Percentiles rank a stretch among this genome's conserved stretches.
phyloP scores from a whole-genome alignment of 2,329 filamentous ascomycete genomes.

The Dactylella cylindrospora region DNA sequence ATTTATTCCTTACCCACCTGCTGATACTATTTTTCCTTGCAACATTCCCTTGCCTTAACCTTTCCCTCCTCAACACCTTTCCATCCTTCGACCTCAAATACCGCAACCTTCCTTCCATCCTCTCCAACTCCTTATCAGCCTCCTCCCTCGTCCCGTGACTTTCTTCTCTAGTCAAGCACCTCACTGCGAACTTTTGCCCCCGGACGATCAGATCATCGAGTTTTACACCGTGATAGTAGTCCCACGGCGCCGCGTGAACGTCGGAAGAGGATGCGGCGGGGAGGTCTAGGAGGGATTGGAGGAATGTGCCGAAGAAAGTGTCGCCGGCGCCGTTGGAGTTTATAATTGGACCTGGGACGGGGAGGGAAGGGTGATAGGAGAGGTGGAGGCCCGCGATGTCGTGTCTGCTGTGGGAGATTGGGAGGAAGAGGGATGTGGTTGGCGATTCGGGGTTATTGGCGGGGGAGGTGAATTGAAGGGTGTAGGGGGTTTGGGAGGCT shows the following conservation, averaged over 20 bases:
- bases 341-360: neutral
- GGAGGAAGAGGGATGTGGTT: neutral
- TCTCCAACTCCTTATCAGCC: neutral
- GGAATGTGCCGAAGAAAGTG: conserved; percentile 27
- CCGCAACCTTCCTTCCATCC: neutral
- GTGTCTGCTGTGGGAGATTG: neutral
- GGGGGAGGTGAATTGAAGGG: neutral
- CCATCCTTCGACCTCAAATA: neutral
- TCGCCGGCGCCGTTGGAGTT: conserved; percentile 35
- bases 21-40: neutral
- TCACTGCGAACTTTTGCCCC: conserved; percentile 3
- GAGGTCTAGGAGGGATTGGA: too few species aligned
- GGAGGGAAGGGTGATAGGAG: neutral
- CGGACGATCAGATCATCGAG: neutral
- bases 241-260: conserved; percentile 14
- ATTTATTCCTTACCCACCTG: too few species aligned
- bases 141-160: conserved; percentile 7
- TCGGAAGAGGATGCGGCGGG: too few species aligned
- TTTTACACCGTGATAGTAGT: conserved; percentile 4
- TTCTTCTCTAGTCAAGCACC: conserved; percentile 1
- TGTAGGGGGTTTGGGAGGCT: neutral
- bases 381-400: neutral
- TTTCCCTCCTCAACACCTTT: neutral
- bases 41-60: conserved; percentile 1
- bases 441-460: neutral